Evolutionary conservation across 2,329 filamentous ascomycete species (phyloP).

Genomic region (Cladosporium colombiae): DNA sequence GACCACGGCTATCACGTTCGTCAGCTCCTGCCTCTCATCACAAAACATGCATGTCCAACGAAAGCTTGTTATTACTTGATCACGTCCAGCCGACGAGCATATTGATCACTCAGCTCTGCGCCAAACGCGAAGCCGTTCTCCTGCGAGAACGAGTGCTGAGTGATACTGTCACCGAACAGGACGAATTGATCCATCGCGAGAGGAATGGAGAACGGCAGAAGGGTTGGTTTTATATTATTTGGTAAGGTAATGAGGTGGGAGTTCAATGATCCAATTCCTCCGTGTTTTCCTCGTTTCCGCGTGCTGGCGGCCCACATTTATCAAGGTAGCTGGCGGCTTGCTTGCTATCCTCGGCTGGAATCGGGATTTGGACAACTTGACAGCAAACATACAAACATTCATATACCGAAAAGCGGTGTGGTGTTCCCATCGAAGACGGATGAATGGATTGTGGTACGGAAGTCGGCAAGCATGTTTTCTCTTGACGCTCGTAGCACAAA

Average conservation of each 20-base stretch:
- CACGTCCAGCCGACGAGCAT: conserved; percentile 76
- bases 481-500: not conserved
- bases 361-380: not conserved
- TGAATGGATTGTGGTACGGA: not conserved
- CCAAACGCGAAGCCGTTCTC: conserved; percentile 71
- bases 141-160: conserved; percentile 66
- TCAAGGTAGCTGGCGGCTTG: not conserved
- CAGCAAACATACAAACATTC: not conserved
- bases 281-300: conserved; percentile 5
- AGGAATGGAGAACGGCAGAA: not conserved
- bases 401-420: not conserved
- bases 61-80: conserved; percentile 57
- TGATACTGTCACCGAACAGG: conserved; percentile 87
- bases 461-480: not conserved
- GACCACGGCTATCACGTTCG: conserved; percentile 57
- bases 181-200: conserved; percentile 59
- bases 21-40: not conserved
- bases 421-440: not conserved
- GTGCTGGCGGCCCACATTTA: conserved; percentile 6
- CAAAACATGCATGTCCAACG: conserved; percentile 12
- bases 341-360: conserved; percentile 10
- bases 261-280: conserved; percentile 1
- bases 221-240: not conserved
- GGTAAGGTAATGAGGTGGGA: not conserved
- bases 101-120: conserved; percentile 68